Evolutionary conservation across 768 basidiomycete genomes (phyloP).

Genomic region (Kwoniella europaea): DNA sequence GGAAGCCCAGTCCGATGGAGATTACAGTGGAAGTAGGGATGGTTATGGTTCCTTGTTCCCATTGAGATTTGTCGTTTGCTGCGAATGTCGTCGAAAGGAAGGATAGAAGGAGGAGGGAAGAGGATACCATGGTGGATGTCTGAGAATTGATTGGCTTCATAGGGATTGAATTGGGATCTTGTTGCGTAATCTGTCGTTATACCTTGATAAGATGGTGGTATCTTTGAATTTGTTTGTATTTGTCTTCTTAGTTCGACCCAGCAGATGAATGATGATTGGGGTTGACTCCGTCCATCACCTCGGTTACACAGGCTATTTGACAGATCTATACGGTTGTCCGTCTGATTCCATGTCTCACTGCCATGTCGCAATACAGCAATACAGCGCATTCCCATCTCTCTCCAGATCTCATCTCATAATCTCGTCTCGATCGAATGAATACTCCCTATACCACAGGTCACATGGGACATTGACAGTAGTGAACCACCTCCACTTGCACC

Average conservation of each 20-base stretch:
- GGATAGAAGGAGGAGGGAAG: background rate
- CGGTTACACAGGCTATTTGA: too few species aligned
- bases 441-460: too few species aligned
- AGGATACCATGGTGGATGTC: background rate
- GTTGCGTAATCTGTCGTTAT: too few species aligned
- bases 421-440: too few species aligned
- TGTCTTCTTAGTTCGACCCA: too few species aligned
- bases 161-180: too few species aligned
- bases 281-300: background rate
- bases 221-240: too few species aligned
- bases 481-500: background rate
- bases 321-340: too few species aligned
- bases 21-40: slow-evolving; percentile 28
- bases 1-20: slow-evolving; percentile 30
- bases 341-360: too few species aligned
- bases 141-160: too few species aligned
- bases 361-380: background rate
- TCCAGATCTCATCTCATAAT: background rate
- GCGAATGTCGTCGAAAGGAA: background rate
- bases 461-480: background rate
- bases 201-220: background rate
- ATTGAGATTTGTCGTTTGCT: slow-evolving; percentile 1
- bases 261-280: background rate
- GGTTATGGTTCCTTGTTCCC: slow-evolving; percentile 1
- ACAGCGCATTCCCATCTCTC: background rate